phyloP scores from a whole-genome alignment of 2,329 filamentous ascomycete genomes.

The Fusarium mangiferae region DNA sequence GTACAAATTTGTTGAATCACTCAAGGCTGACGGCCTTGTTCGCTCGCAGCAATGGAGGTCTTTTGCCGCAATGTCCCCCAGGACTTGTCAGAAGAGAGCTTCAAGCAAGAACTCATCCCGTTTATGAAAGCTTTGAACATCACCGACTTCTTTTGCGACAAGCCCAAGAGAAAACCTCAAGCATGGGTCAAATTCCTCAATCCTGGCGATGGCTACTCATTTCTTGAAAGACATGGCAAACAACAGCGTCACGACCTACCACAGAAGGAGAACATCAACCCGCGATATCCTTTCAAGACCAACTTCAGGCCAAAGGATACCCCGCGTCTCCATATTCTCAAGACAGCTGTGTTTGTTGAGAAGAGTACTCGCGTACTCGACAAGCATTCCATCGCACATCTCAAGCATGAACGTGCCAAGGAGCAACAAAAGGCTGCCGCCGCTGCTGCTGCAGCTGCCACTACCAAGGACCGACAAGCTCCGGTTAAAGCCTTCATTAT shows the following conservation, averaged over 20 bases:
- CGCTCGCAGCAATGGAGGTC: conserved; percentile 55
- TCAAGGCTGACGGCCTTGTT: neutral
- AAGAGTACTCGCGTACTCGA: conserved; percentile 50
- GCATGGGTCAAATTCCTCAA: conserved; percentile 58
- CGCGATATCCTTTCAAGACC: neutral
- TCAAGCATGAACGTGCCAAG: conserved; percentile 44
- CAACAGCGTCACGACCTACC: neutral
- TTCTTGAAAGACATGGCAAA: conserved; percentile 54
- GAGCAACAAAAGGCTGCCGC: conserved; percentile 33
- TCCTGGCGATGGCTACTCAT: conserved; percentile 52
- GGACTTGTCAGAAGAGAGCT: conserved; percentile 50
- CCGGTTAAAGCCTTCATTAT: conserved; percentile 37
- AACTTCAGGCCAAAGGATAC: conserved; percentile 23
- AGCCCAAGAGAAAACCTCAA: conserved; percentile 47
- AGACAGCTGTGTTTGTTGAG: conserved; percentile 42
- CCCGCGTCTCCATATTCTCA: conserved; percentile 47
- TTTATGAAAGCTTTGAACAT: conserved; percentile 55
- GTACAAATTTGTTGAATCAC: neutral
- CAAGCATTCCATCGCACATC: conserved; percentile 39
- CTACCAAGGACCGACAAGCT: conserved; percentile 20
- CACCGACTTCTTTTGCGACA: conserved; percentile 56
- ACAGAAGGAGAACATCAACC: conserved; percentile 6
- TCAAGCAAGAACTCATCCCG: conserved; percentile 53
- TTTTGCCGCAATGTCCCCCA: conserved; percentile 56
- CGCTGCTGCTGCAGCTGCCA: neutral